Base-by-base conservation (phyloP, 1,139 yeast genomes). In the Williopsis jadinii region DNA sequence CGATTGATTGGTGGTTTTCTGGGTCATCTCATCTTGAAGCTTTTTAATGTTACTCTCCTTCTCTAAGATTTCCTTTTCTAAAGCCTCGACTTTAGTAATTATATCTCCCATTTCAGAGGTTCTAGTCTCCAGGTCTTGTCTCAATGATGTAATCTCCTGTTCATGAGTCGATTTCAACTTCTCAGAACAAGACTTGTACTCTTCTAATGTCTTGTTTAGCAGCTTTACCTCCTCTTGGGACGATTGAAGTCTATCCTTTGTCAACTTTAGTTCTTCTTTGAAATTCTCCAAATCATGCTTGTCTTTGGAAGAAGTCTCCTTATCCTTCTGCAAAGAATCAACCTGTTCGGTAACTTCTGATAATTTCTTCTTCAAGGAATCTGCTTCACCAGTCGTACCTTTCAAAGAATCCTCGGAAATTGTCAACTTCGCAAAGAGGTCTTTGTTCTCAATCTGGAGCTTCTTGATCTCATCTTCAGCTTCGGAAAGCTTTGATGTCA, bases 401-500 rank as follows among this genome's bases (percentile, higher is more conserved):
- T 11, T 14, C 27, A 36, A 14, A 11, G 30, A 10, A 9, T 27
- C 35, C 27, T 36, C 31, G 3, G 39, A 26, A 11, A 11, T 27
- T 9, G n/a, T 12, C 12, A 41, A 36, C 31, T 43, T 41, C 12
- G 38, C n/a, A 9, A 38, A 24, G 24, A 44, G 41, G 11, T 45
- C 48, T 31, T 43, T 43, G 8, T 12, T 34, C 13, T 41, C 34
- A 27, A 34, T 36, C 26, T 30, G 29, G 24, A 41, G 36, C 13
- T 30, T 39, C 38, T 31, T 38, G 34, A 34, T 24, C 10, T 31
- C 31, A 3, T n/a, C 33, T 14, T 42, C 37, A 9, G 38, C 31
- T 8, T 36, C 39, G 2, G 32, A 9, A 6, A 51, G 13, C 10
- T 19, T 19, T 19, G 24, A 4, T 19, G 24, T 19, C 24, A 19